Evolutionary conservation across 768 basidiomycete species (phyloP).

Genomic region (Macrolepiota albuminosa): DNA sequence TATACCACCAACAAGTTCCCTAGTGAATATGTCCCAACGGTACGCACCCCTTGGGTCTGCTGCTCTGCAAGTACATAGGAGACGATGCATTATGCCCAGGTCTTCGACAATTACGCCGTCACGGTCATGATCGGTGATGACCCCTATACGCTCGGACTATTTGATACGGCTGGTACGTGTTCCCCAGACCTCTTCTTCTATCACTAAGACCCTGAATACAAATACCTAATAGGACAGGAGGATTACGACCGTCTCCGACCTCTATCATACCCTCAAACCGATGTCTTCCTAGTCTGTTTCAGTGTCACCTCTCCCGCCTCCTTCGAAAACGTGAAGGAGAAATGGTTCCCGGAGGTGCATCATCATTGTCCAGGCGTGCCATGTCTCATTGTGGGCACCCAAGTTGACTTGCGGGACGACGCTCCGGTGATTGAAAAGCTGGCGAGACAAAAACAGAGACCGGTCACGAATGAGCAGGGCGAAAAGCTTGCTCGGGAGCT

Average conservation of each 20-base stretch:
- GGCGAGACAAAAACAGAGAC: constrained; percentile 92
- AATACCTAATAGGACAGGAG: constrained; percentile 73
- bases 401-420: constrained; percentile 96
- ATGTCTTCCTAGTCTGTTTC: constrained; percentile 99
- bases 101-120: constrained; percentile 97
- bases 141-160: constrained; percentile 96
- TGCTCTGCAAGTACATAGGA: constrained; percentile 16
- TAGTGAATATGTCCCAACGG: constrained; percentile 98
- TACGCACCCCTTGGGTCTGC: constrained; percentile 41
- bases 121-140: constrained; percentile 99
- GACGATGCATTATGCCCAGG: constrained; percentile 38
- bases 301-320: constrained; percentile 97
- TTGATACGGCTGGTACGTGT: constrained; percentile 93
- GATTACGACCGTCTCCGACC: constrained; percentile 99
- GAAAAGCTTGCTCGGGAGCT: constrained; percentile 95
- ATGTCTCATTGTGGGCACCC: constrained; percentile 98
- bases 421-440: constrained; percentile 91
- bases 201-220: constrained; percentile 5
- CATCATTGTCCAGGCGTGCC: constrained; percentile 99
- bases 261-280: constrained; percentile 98
- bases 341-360: constrained; percentile 99
- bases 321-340: constrained; percentile 99
- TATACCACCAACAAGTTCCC: constrained; percentile 99
- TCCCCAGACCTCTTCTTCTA: constrained; percentile 5
- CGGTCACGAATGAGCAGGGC: constrained; percentile 82